Evolutionary conservation across 2,329 filamentous ascomycete genomes (phyloP), one percentile per base, ranked within the genome.

Genomic region (Waltergamsia citrina): DNA sequence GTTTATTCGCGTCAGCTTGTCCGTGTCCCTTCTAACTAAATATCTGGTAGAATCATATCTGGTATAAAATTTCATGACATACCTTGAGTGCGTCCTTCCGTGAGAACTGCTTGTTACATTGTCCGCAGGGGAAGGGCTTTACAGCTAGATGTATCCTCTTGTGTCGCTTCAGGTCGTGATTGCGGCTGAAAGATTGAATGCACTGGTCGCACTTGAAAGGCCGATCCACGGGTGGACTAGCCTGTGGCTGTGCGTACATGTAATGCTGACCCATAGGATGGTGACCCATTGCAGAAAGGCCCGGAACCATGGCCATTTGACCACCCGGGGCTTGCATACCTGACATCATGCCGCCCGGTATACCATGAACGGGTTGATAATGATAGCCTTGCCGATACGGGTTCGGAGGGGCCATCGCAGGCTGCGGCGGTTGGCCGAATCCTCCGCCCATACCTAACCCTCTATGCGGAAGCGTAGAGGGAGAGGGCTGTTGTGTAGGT

Each of bases 81-180:
- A 96, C 92, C 84, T 96, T 96, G 20, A 98, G 66, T 8, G 92
- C 92, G 58, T 96, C 92, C 55, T 96, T 96, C 39, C 92, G 73
- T 4, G 88, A 95, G 51, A 98, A 98, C 53, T 85, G 92, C 72
- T 96, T 96, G 41, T 94, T 87, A 54, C 92, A 98, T 50, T 82
- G 81, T 6, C 67, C 75, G 55, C 92, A 98, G 0, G 88, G 88
- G 56, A 90, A 96, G 0, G 92, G 92, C 67, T 98, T 98, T 26
- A 96, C 85, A 0, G 87, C 85, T 38, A 96, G 61, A 57, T 98
- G 92, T 38, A 96, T 96, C 32, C 87, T 69, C 67, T 94, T 94
- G 57, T 98, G 92, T 33, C 92, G 74, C 62, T 98, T 98, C 47
- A 96, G 59, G 51, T 96, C 92, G 52, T 96, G 92, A 44, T 96